A percentile compares a stretch with the other conserved stretches of the same genome.
phyloP scores from a whole-genome alignment of 2,329 filamentous ascomycete genomes.

The Fusarium nisikadoi region DNA sequence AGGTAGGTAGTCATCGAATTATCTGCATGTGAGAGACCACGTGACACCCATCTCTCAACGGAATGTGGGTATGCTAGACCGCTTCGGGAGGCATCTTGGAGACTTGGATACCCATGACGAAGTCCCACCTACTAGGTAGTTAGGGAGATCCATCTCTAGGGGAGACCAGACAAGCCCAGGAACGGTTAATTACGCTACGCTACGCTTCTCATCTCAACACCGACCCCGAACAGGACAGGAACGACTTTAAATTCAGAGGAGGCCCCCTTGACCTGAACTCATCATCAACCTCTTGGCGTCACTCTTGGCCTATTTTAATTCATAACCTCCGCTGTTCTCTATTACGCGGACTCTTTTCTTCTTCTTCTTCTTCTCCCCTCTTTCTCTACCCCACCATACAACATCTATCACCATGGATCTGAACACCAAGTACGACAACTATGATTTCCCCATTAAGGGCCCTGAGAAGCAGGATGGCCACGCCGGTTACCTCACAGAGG shows the following conservation, averaged over 20 bases:
- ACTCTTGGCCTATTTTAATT: conserved; percentile 6
- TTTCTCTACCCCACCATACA: conserved; percentile 39
- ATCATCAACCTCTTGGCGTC: conserved; percentile 18
- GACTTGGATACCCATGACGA: conserved; percentile 41
- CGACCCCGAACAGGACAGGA: conserved; percentile 10
- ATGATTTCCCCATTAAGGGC: conserved; percentile 87
- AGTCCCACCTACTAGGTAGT: conserved; percentile 37
- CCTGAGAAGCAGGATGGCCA: conserved; percentile 79
- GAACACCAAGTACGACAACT: conserved; percentile 93
- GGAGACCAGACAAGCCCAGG: conserved; percentile 38
- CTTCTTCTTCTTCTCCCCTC: background rate
- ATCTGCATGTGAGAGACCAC: conserved; percentile 42
- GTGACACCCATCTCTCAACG: conserved; percentile 29
- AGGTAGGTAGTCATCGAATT: conserved; percentile 3
- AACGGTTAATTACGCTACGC: conserved; percentile 45
- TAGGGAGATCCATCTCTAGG: conserved; percentile 42
- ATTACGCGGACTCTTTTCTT: conserved; percentile 13
- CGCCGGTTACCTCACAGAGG: conserved; percentile 84
- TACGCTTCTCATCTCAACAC: conserved; percentile 30
- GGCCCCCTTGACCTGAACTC: conserved; percentile 33
- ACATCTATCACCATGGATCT: conserved; percentile 61
- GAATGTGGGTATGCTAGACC: conserved; percentile 38
- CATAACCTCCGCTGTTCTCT: conserved; percentile 6
- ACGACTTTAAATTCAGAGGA: conserved; percentile 29
- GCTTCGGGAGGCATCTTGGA: conserved; percentile 40